Conservation (phyloP, 768 basidiomycete species). For the Coprinellus micaceus region DNA sequence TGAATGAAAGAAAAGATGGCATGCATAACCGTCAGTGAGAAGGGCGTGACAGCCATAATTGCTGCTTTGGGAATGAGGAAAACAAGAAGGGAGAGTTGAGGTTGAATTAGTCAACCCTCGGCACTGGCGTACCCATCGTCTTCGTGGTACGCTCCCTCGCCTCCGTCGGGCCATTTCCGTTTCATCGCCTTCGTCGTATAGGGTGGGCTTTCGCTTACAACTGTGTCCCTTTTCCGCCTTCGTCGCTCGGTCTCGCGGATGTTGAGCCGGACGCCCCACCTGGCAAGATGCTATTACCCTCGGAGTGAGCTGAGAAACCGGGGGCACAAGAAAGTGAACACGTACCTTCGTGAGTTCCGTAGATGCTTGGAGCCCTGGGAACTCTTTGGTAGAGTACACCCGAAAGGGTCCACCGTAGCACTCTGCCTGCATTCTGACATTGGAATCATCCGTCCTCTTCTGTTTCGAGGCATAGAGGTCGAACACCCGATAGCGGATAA, state of each 20-base stretch:
- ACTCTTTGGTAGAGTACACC: conserved; percentile 69
- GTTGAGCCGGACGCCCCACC: conserved; percentile 57
- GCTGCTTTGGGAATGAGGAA: too few species aligned
- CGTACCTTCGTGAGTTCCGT: conserved; percentile 65
- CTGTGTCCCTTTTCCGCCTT: conserved; percentile 37
- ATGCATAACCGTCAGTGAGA: too few species aligned
- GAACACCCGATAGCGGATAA: conserved; percentile 63
- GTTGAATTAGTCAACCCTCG: neutral
- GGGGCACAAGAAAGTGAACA: conserved; percentile 9
- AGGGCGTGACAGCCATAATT: too few species aligned
- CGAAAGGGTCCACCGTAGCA: conserved; percentile 61
- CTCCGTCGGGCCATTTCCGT: neutral
- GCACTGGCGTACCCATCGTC: neutral
- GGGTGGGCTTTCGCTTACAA: neutral
- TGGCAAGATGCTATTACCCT: conserved; percentile 46
- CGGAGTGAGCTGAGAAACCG: too few species aligned
- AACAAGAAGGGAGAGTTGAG: neutral
- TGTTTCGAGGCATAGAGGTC: conserved; percentile 44
- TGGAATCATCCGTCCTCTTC: neutral
- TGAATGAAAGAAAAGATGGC: too few species aligned
- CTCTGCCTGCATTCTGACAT: conserved; percentile 53
- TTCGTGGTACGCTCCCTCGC: neutral
- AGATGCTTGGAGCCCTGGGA: conserved; percentile 62
- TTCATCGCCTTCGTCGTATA: conserved; percentile 9
- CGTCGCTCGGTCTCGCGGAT: conserved; percentile 57